Percentiles rank a stretch among this genome's conserved stretches.
Evolutionary conservation across 805 yeast genomes (phyloP).

Genomic region (Huiozyma sinensis): DNA sequence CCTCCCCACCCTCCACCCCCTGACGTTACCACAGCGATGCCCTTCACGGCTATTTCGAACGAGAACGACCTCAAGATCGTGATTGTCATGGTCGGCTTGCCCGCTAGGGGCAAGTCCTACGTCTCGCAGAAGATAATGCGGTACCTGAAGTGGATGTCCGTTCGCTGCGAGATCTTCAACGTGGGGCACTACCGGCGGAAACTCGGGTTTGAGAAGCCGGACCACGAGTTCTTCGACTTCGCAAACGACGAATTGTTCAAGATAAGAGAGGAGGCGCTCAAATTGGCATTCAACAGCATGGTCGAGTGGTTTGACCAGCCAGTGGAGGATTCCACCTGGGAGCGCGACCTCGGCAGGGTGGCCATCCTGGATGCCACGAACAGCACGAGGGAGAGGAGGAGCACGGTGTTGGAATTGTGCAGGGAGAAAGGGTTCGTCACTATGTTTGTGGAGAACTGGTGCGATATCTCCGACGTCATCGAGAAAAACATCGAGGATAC

Average conservation of each 20-base stretch:
- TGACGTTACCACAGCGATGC: neutral
- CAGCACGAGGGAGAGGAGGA: constrained; percentile 64
- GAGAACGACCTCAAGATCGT: constrained; percentile 59
- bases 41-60: constrained; percentile 31
- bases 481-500: constrained; percentile 76
- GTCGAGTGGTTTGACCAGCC: constrained; percentile 62
- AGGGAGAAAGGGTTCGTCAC: constrained; percentile 68
- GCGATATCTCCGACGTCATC: constrained; percentile 64
- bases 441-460: constrained; percentile 84
- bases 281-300: constrained; percentile 66
- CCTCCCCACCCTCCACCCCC: too few species aligned
- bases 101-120: constrained; percentile 88
- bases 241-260: constrained; percentile 53
- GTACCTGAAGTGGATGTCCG: constrained; percentile 84
- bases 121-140: constrained; percentile 91
- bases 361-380: constrained; percentile 93
- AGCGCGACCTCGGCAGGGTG: constrained; percentile 47
- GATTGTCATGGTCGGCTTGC: constrained; percentile 81
- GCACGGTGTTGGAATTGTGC: constrained; percentile 49
- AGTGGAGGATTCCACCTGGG: neutral
- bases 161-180: constrained; percentile 76
- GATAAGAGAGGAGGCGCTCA: constrained; percentile 58
- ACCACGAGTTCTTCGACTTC: constrained; percentile 71
- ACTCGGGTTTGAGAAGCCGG: constrained; percentile 35
- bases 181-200: constrained; percentile 78